phyloP scores from a whole-genome alignment of 2,329 filamentous ascomycete species.

The Colletotrichum sublineola region DNA sequence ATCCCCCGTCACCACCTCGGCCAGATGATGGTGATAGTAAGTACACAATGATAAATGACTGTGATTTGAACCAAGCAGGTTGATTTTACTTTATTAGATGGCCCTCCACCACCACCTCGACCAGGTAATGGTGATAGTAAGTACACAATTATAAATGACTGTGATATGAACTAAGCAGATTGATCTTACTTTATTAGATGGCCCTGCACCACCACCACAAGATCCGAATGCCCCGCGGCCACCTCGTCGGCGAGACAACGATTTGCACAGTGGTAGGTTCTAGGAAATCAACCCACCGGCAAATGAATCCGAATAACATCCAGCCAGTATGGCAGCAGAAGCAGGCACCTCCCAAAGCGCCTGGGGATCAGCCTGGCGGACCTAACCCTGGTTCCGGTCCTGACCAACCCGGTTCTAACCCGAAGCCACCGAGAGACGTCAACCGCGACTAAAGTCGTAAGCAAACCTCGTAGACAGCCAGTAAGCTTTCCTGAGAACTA shows the following conservation, averaged over 20 bases:
- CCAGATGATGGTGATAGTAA: background rate
- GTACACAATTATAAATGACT: background rate
- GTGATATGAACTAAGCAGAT: too few species aligned
- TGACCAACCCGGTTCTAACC: background rate
- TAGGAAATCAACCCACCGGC: background rate
- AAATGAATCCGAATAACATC: background rate
- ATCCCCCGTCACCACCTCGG: background rate
- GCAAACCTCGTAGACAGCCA: fast-evolving
- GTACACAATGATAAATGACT: background rate
- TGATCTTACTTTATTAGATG: too few species aligned
- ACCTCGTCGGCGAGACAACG: background rate
- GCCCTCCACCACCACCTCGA: background rate
- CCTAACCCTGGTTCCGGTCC: background rate
- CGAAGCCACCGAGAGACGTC: background rate
- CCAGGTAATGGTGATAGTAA: background rate
- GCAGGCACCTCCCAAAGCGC: background rate
- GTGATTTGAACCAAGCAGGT: too few species aligned
- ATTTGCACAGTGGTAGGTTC: background rate
- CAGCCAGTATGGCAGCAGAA: background rate
- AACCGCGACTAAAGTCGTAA: background rate
- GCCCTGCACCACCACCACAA: too few species aligned
- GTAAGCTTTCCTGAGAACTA: background rate
- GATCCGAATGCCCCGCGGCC: too few species aligned
- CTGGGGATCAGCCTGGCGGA: background rate
- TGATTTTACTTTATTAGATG: too few species aligned